Conservation (phyloP, 1,284 basidiomycete species). For the Fomitiporia mediterranea region DNA sequence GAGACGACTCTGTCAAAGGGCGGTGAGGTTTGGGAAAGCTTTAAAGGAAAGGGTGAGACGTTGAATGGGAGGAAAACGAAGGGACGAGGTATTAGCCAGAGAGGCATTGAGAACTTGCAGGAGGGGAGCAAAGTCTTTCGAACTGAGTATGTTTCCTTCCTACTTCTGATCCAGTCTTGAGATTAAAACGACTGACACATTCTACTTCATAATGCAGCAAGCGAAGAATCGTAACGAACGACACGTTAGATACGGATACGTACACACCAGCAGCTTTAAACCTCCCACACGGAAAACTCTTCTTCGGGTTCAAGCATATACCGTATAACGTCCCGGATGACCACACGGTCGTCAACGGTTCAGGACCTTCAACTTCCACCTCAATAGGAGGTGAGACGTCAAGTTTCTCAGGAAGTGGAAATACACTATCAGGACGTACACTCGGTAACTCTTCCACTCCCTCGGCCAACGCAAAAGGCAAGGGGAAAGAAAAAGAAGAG, state of each 20-base stretch:
- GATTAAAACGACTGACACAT: constrained; percentile 6
- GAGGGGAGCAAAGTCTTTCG: constrained; percentile 83
- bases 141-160: constrained; percentile 70
- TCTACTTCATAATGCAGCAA: constrained; percentile 48
- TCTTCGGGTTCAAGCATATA: constrained; percentile 86
- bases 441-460: constrained; percentile 32
- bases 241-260: constrained; percentile 67
- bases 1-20: constrained; percentile 58
- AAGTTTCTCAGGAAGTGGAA: constrained; percentile 47
- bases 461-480: constrained; percentile 42
- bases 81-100: constrained; percentile 83
- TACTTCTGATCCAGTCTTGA: no score
- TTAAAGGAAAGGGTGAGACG: constrained; percentile 91
- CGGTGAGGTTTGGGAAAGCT: constrained; percentile 84
- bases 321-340: constrained; percentile 44
- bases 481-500: constrained; percentile 35
- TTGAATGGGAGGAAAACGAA: constrained; percentile 85
- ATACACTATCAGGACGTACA: constrained; percentile 47
- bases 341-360: not conserved
- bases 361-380: constrained; percentile 25
- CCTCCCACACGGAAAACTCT: constrained; percentile 88
- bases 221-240: constrained; percentile 81
- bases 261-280: constrained; percentile 89
- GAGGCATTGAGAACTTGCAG: constrained; percentile 76
- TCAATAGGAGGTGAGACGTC: not conserved